Percentiles rank a stretch among this genome's conserved stretches.
Evolutionary conservation across 1,139 yeast species (phyloP).

Genomic region (Yamadazyma blattariae): DNA sequence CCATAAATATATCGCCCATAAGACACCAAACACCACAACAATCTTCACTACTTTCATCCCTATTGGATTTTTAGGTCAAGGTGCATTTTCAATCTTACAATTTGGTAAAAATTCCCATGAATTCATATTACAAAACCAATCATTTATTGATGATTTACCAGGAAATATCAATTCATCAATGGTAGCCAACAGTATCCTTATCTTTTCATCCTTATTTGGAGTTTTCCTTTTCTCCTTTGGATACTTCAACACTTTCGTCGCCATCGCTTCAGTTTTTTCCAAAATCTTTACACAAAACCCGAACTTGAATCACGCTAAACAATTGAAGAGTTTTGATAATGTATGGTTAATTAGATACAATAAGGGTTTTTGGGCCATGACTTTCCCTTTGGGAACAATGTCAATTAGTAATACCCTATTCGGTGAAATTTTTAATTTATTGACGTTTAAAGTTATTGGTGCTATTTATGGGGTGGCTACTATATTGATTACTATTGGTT

Average conservation of each 20-base stretch:
- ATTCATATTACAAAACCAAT: constrained; percentile 11
- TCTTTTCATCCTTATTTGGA: constrained; percentile 29
- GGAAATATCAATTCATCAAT: constrained; percentile 4
- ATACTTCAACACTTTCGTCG: constrained; percentile 57
- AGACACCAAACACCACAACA: constrained; percentile 49
- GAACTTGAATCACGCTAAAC: constrained; percentile 18
- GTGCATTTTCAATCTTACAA: constrained; percentile 62
- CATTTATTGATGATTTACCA: background rate
- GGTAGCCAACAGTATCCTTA: constrained; percentile 17
- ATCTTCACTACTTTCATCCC: constrained; percentile 30
- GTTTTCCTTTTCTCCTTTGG: constrained; percentile 59
- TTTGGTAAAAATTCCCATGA: constrained; percentile 44
- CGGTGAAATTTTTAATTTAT: constrained; percentile 36
- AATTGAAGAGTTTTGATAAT: constrained; percentile 10
- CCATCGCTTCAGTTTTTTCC: constrained; percentile 43
- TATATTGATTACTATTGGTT: constrained; percentile 27
- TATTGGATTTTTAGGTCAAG: constrained; percentile 65
- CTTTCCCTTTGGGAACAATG: constrained; percentile 91
- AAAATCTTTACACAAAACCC: constrained; percentile 31
- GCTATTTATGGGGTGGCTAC: constrained; percentile 53
- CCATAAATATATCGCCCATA: constrained; percentile 54
- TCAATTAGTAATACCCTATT: constrained; percentile 57
- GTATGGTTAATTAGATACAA: constrained; percentile 37
- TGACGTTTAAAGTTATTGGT: constrained; percentile 58
- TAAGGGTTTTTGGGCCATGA: constrained; percentile 79